Evolutionary conservation across 176 grass and related monocot genomes (phyloP).

Genomic region (Cocos nucifera): DNA sequence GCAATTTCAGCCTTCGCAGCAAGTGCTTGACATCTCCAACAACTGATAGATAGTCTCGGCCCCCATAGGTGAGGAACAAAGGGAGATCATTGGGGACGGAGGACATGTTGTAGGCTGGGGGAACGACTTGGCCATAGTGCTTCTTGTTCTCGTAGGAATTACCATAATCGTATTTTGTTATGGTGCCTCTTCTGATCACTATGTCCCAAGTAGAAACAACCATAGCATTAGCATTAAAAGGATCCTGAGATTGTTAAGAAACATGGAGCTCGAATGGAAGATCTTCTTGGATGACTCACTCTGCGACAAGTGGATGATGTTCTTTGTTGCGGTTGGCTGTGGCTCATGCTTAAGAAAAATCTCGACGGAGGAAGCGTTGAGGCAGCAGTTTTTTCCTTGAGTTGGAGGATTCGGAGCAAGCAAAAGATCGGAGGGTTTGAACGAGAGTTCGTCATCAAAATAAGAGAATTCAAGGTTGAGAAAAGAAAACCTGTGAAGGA

Average conservation of each 20-base stretch:
- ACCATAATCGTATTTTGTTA: slow-evolving; percentile 38
- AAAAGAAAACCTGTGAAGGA: background rate
- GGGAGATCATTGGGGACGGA: slow-evolving; percentile 27
- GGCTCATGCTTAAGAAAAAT: slow-evolving; percentile 36
- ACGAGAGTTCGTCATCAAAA: background rate
- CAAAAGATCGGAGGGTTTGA: slow-evolving; percentile 6
- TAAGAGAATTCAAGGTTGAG: background rate
- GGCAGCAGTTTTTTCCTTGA: slow-evolving; percentile 46
- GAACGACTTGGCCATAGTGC: slow-evolving; percentile 24
- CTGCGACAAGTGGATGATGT: slow-evolving; percentile 42
- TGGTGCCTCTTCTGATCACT: slow-evolving; percentile 27
- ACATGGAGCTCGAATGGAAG: too few relatives aligned
- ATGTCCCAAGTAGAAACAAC: background rate
- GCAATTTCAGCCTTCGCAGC: slow-evolving; percentile 14
- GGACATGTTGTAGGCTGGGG: slow-evolving; percentile 29
- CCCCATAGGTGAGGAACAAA: slow-evolving; percentile 33
- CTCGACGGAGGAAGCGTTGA: slow-evolving; percentile 28
- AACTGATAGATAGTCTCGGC: slow-evolving; percentile 28
- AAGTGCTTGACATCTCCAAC: slow-evolving; percentile 31
- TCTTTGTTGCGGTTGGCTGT: slow-evolving; percentile 34
- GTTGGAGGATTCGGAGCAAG: background rate
- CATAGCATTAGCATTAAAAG: too few relatives aligned
- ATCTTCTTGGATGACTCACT: slow-evolving; percentile 11
- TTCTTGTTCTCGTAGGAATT: slow-evolving; percentile 30
- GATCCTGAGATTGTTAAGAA: too few relatives aligned